Percentiles rank a stretch among this genome's conserved stretches.
Evolutionary conservation across 2,329 filamentous ascomycete species (phyloP).

Genomic region (Ceratocystis huliohia): DNA sequence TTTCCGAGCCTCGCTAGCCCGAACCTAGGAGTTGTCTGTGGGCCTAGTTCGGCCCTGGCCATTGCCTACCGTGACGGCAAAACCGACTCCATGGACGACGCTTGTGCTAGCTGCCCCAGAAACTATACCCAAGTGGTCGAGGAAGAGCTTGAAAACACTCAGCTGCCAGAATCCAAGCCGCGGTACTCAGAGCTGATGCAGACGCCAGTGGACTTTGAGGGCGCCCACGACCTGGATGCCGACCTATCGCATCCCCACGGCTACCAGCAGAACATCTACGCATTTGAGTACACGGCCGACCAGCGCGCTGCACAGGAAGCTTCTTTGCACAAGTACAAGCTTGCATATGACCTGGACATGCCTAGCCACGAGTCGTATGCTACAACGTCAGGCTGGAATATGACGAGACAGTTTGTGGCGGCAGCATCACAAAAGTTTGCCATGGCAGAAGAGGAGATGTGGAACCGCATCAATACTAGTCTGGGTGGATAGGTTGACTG

Average conservation of each 20-base stretch:
- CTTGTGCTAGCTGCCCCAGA: neutral
- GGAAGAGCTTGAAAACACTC: neutral
- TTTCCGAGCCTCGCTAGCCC: neutral
- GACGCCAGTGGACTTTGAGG: neutral
- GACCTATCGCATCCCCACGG: slow-evolving; percentile 38
- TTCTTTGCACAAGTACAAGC: slow-evolving; percentile 25
- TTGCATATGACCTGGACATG: slow-evolving; percentile 23
- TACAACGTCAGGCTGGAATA: slow-evolving; percentile 39
- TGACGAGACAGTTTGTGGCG: slow-evolving; percentile 34
- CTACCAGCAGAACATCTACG: slow-evolving; percentile 44
- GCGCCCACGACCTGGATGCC: slow-evolving; percentile 32
- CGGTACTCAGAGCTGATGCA: neutral
- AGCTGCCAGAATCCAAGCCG: neutral
- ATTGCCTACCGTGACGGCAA: neutral
- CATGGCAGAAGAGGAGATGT: slow-evolving; percentile 48
- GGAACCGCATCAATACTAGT: slow-evolving; percentile 30
- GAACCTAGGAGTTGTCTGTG: neutral
- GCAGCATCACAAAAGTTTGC: slow-evolving; percentile 45
- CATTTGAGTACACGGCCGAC: slow-evolving; percentile 38
- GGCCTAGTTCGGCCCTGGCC: neutral
- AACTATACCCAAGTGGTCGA: neutral
- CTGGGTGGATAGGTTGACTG: neutral
- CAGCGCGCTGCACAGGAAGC: slow-evolving; percentile 34
- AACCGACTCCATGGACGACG: neutral
- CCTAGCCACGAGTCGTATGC: slow-evolving; percentile 38